phyloP scores from a whole-genome alignment of 805 yeast species.

The Schwanniomyces occidentalis region DNA sequence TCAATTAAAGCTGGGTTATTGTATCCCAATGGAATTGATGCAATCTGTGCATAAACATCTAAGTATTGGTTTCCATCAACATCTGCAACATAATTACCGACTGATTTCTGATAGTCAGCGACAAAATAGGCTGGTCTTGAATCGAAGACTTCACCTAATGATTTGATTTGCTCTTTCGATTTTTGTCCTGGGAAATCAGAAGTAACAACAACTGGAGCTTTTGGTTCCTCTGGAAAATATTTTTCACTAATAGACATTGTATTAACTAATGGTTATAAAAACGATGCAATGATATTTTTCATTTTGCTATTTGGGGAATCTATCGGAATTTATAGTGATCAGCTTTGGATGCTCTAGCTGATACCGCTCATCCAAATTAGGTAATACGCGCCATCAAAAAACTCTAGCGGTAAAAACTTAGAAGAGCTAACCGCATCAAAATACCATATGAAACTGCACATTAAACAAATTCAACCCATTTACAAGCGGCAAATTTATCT shows the following conservation, averaged over 20 bases:
- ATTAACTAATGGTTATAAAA: no score
- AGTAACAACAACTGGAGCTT: slow-evolving; percentile 62
- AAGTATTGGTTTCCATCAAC: slow-evolving; percentile 74
- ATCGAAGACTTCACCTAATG: slow-evolving; percentile 66
- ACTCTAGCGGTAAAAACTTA: no score
- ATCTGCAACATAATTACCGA: slow-evolving; percentile 79
- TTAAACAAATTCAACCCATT: no score
- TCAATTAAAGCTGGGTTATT: slow-evolving; percentile 41
- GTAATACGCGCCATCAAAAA: no score
- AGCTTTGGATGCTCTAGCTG: no score
- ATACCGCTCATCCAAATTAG: no score
- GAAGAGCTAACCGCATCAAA: no score
- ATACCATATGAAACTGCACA: no score
- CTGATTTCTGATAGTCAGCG: slow-evolving; percentile 72
- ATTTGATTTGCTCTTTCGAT: slow-evolving; percentile 50
- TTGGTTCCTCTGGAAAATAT: slow-evolving; percentile 82
- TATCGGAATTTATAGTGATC: no score
- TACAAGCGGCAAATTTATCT: no score
- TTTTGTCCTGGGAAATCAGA: slow-evolving; percentile 75
- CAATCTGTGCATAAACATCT: slow-evolving; percentile 64
- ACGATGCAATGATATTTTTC: no score
- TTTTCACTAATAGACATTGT: slow-evolving; percentile 45
- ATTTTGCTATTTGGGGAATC: no score
- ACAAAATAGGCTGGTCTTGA: slow-evolving; percentile 71
- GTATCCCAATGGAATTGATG: slow-evolving; percentile 46